phyloP scores from a whole-genome alignment of 1,139 yeast genomes.

The Geotrichum cucujoidarum region DNA sequence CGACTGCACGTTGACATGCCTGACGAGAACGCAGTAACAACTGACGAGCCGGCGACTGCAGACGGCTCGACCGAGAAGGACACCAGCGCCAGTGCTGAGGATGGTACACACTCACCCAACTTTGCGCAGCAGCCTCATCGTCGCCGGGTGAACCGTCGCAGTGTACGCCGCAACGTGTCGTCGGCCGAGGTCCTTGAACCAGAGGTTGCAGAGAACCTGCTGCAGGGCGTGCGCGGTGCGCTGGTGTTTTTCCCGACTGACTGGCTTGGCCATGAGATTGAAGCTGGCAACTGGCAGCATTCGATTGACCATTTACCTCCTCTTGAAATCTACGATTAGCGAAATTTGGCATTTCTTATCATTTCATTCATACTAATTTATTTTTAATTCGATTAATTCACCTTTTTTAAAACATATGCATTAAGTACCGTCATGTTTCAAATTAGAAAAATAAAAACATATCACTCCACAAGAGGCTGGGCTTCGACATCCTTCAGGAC shows the following conservation, averaged over 20 bases:
- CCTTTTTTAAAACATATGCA: neutral
- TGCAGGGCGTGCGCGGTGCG: conserved; percentile 79
- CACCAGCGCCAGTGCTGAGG: neutral
- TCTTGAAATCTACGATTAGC: conserved; percentile 80
- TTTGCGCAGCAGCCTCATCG: conserved; percentile 4
- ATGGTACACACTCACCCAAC: neutral
- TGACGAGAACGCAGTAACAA: conserved; percentile 8
- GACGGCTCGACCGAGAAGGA: neutral
- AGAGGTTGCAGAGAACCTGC: conserved; percentile 67
- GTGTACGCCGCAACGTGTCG: conserved; percentile 11
- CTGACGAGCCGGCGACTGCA: neutral
- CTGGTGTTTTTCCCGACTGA: conserved; percentile 85
- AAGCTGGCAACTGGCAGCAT: conserved; percentile 86
- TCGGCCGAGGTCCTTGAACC: conserved; percentile 59
- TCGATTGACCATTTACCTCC: conserved; percentile 93
- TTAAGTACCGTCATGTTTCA: too few species aligned
- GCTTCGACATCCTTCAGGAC: neutral
- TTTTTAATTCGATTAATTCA: neutral
- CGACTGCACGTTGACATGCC: conserved; percentile 18
- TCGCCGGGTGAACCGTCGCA: conserved; percentile 10
- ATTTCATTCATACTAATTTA: neutral
- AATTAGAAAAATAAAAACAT: too few species aligned
- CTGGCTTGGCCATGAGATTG: conserved; percentile 84
- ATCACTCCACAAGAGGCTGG: neutral
- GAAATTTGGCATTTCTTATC: neutral